phyloP scores from a whole-genome alignment of 257 asterid species.

The Datura wrightii region DNA sequence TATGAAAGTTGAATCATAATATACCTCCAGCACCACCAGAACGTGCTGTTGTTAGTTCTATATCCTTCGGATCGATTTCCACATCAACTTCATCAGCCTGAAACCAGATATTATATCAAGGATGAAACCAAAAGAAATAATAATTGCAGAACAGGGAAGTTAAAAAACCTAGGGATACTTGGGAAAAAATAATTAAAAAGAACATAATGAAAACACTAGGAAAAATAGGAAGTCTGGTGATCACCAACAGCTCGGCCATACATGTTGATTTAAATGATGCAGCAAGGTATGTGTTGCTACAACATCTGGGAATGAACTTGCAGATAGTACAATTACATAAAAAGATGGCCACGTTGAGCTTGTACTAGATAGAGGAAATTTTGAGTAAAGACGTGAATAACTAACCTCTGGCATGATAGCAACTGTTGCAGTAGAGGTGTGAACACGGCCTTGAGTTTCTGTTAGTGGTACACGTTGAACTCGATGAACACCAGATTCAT shows the following conservation, averaged over 20 bases:
- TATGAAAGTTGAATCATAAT: constrained; percentile 30
- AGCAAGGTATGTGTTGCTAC: constrained; percentile 6
- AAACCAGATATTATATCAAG: constrained; percentile 37
- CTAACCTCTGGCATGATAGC: constrained; percentile 99
- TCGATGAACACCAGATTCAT: constrained; percentile 98
- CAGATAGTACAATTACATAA: constrained; percentile 2
- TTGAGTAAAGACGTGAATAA: neutral
- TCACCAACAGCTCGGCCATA: neutral
- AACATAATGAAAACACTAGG: neutral
- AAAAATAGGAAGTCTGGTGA: neutral
- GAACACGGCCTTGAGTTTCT: constrained; percentile 98
- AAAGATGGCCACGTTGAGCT: neutral
- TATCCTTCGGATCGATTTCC: constrained; percentile 95
- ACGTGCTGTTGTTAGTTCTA: constrained; percentile 95
- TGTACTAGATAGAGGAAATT: neutral
- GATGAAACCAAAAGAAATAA: constrained; percentile 33
- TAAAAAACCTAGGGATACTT: neutral
- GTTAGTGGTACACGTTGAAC: constrained; percentile 99
- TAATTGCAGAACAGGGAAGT: constrained; percentile 16
- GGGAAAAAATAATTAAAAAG: neutral
- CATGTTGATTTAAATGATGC: constrained; percentile 19
- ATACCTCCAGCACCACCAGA: constrained; percentile 99
- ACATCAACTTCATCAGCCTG: constrained; percentile 99
- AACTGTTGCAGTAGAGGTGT: constrained; percentile 97
- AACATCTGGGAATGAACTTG: constrained; percentile 14